A percentile compares a stretch with the other conserved stretches of the same genome.
These are phyloP conservation scores for Xerocomellus intermedius DNA, from an alignment of 768 basidiomycete species.

Conservation along the genomic window DNA sequence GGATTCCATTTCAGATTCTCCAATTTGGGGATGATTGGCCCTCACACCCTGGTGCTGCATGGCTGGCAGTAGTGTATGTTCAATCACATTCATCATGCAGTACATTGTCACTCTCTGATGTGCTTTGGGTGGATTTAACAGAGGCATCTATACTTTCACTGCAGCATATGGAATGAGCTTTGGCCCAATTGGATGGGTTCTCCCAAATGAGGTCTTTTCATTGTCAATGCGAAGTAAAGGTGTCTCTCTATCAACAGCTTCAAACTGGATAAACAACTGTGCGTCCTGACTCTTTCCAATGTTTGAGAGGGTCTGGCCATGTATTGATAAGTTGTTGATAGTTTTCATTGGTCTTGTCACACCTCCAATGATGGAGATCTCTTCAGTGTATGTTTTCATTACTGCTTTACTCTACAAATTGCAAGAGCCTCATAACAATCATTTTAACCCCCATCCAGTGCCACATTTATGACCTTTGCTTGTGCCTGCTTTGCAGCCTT, in stretches of 20 bases:
- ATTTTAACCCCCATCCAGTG: slow-evolving; percentile 34
- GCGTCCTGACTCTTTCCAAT: slow-evolving; percentile 12
- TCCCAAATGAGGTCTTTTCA: slow-evolving; percentile 82
- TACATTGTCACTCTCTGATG: not conserved
- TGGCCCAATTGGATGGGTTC: slow-evolving; percentile 81
- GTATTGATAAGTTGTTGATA: slow-evolving; percentile 26
- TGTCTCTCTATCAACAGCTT: slow-evolving; percentile 78
- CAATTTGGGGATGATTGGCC: slow-evolving; percentile 57
- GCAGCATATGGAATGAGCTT: slow-evolving; percentile 74
- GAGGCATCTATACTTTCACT: slow-evolving; percentile 72
- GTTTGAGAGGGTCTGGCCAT: not conserved
- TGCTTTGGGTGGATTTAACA: slow-evolving; percentile 19
- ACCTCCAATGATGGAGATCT: slow-evolving; percentile 60
- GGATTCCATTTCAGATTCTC: slow-evolving; percentile 37
- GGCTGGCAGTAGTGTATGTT: slow-evolving; percentile 65
- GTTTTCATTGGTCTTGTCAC: slow-evolving; percentile 77
- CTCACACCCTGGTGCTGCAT: slow-evolving; percentile 55
- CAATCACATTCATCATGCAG: not conserved
- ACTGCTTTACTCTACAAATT: not conserved
- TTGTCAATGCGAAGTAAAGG: slow-evolving; percentile 77
- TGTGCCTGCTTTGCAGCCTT: slow-evolving; percentile 64
- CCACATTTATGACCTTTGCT: slow-evolving; percentile 69
- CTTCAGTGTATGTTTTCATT: slow-evolving; percentile 47
- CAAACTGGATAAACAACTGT: slow-evolving; percentile 89
- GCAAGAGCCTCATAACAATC: not conserved